A percentile compares a stretch with the other conserved stretches of the same genome.
Conservation (phyloP, 257 asterid genomes). For the Solanum medicagineum region DNA sequence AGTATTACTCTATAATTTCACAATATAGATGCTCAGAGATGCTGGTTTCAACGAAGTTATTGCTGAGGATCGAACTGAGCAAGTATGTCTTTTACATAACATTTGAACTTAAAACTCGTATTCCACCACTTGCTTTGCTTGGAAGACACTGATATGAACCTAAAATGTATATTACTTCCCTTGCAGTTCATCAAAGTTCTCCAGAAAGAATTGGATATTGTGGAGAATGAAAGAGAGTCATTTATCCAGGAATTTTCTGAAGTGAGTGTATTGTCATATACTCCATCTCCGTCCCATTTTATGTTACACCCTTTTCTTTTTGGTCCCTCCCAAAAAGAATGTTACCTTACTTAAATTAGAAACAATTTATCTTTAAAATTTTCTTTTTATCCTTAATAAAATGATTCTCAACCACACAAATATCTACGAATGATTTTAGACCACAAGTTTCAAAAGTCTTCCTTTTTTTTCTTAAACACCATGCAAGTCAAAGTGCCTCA, state of each 20-base stretch:
- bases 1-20: not conserved
- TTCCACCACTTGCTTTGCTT: not conserved
- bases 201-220: conserved; percentile 50
- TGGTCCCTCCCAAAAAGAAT: too few relatives aligned
- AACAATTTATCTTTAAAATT: too few relatives aligned
- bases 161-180: not conserved
- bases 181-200: conserved; percentile 75
- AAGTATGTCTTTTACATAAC: conserved; percentile 29
- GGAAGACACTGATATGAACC: not conserved
- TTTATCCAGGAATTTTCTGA: conserved; percentile 75
- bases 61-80: conserved; percentile 92
- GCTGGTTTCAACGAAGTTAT: conserved; percentile 77
- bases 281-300: too few relatives aligned
- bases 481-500: too few relatives aligned
- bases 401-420: too few relatives aligned
- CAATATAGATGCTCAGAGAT: conserved; percentile 68
- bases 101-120: not conserved
- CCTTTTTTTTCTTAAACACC: too few relatives aligned
- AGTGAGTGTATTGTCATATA: conserved; percentile 20
- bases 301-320: too few relatives aligned
- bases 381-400: too few relatives aligned
- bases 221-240: conserved; percentile 64
- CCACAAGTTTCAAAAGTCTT: too few relatives aligned
- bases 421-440: too few relatives aligned
- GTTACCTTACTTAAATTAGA: too few relatives aligned